Base-by-base conservation (phyloP, 352 stramenopile species). In the Globisporangium nunn region DNA sequence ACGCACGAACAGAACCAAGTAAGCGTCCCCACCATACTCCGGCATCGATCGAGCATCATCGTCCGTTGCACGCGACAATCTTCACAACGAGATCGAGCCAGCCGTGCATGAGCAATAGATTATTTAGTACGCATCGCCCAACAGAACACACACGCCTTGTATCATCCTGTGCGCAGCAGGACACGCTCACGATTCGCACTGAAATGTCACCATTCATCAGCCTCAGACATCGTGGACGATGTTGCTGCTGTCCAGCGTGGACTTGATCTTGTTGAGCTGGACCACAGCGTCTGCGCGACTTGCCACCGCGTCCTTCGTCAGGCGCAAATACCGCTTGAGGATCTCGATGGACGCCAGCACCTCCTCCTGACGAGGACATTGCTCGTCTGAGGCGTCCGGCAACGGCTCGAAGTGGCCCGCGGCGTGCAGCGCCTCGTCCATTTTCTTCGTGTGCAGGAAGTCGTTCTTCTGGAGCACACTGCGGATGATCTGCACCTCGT, bases 401-500 rank as follows among this genome's bases (percentile, higher is more conserved):
- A 84, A 63, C 3, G 66, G 71, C 59, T 85, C 78, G 50, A 73
- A 77, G 28, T 82, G 61, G 0, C 76, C 78, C 8, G 62, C 62
- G 12, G 68, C 65, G 44, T 73, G 73, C 30, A 66, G 81, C 8
- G 74, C 71, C 33, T 87, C 75, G 48, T 88, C 74, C 43, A 90
- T 65, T 39, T 70, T 73, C 56, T 81, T 85, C 12, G 81, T 84
- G 29, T 69, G 78, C 40, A 91, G 63, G 28, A 77, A 90, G 28
- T 80, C 83, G 57, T 91, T 81, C 57, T 91, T 93, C 58, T 91
- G 74, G 8, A 93, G 67, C 47, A 93, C 83, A 23, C 74, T 81
- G 44, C 79, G 81, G 49, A 93, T 90, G 56, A 93, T 91, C 62
- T 91, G 81, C 23, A 84, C 70, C 53, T 93, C 83, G 55, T 93